phyloP scores from a whole-genome alignment of 2,329 filamentous ascomycete species.

The Chlorencoelia australis region DNA sequence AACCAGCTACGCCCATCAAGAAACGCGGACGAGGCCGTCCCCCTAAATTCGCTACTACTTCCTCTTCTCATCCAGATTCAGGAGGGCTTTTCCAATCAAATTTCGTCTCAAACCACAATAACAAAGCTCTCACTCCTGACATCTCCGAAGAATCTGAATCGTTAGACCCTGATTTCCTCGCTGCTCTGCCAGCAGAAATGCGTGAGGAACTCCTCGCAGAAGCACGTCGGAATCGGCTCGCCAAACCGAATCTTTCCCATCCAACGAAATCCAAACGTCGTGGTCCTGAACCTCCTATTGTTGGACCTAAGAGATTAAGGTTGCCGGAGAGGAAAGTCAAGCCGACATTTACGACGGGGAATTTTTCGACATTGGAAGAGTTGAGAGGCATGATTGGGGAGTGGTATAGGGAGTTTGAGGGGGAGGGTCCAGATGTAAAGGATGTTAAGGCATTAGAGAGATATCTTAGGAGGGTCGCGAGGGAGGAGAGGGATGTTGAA shows the following conservation, averaged over 20 bases:
- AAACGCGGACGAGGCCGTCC: constrained; percentile 37
- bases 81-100: constrained; percentile 6
- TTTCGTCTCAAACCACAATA: constrained; percentile 6
- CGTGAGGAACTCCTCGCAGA: constrained; percentile 69
- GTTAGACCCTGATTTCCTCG: constrained; percentile 55
- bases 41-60: constrained; percentile 35
- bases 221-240: constrained; percentile 51
- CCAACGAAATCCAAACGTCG: constrained; percentile 11
- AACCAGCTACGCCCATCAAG: constrained; percentile 47
- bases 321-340: constrained; percentile 40
- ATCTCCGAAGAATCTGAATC: constrained; percentile 55
- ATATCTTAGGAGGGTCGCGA: constrained; percentile 64
- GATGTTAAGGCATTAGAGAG: constrained; percentile 66
- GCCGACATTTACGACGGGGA: constrained; percentile 52
- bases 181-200: constrained; percentile 73
- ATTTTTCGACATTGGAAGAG: constrained; percentile 46
- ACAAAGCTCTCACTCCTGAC: constrained; percentile 41
- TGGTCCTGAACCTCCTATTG: constrained; percentile 12
- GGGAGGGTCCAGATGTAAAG: constrained; percentile 66
- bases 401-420: constrained; percentile 65
- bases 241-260: constrained; percentile 36
- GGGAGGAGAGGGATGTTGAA: constrained; percentile 65
- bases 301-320: constrained; percentile 27
- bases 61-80: too few relatives aligned
- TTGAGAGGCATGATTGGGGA: constrained; percentile 63